phyloP scores from a whole-genome alignment of 805 yeast genomes.

The Candida tibetensis region DNA sequence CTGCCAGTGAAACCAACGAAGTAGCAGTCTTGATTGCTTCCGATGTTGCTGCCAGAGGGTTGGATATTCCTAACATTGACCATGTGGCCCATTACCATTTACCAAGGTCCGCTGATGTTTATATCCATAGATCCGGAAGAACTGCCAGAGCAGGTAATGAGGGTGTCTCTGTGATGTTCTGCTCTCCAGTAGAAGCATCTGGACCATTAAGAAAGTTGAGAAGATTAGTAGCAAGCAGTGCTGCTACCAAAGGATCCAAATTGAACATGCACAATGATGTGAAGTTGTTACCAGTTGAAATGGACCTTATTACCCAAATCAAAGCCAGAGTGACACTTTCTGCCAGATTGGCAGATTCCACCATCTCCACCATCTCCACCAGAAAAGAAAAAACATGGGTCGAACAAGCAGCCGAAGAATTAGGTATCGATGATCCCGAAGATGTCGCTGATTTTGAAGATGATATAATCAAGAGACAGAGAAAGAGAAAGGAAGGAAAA shows the following conservation, averaged over 20 bases:
- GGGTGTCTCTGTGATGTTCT: conserved; percentile 92
- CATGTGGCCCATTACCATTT: conserved; percentile 96
- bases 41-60: conserved; percentile 97
- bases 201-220: conserved; percentile 82
- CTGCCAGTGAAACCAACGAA: conserved; percentile 44
- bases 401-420: conserved; percentile 86
- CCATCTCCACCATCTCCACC: conserved; percentile 55
- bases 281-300: conserved; percentile 71
- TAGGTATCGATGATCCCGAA: conserved; percentile 71
- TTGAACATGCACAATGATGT: conserved; percentile 48
- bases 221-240: conserved; percentile 44
- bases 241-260: conserved; percentile 17
- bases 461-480: conserved; percentile 60
- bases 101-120: conserved; percentile 91
- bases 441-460: conserved; percentile 65
- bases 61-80: conserved; percentile 85
- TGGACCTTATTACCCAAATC: conserved; percentile 66
- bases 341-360: conserved; percentile 70
- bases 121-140: conserved; percentile 95
- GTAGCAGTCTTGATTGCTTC: conserved; percentile 81
- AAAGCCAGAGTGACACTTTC: conserved; percentile 69
- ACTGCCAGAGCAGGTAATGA: conserved; percentile 95
- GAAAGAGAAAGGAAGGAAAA: conserved; percentile 46
- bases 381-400: conserved; percentile 78
- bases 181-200: conserved; percentile 90